These are phyloP conservation scores for Chaetomium tenue DNA, from an alignment of 495 filamentous ascomycete species.

Conservation along the genomic window DNA sequence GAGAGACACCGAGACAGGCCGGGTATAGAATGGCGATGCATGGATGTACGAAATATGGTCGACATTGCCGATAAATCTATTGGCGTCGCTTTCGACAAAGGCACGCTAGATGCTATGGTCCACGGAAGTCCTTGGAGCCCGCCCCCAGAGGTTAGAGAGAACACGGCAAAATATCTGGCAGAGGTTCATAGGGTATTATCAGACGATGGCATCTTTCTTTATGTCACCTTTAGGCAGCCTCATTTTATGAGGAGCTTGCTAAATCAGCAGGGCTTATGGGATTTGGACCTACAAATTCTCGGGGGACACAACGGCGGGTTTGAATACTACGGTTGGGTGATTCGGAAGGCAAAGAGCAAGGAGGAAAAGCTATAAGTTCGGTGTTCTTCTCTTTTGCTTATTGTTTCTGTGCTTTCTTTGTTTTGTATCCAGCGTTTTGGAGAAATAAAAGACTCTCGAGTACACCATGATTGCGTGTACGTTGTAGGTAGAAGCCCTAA, in stretches of 20 bases:
- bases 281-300: slow-evolving; percentile 44
- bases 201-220: slow-evolving; percentile 53
- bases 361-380: too few species aligned
- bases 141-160: slow-evolving; percentile 51
- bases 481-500: too few species aligned
- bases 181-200: slow-evolving; percentile 58
- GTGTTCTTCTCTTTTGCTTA: too few species aligned
- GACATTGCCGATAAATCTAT: slow-evolving; percentile 37
- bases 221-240: slow-evolving; percentile 60
- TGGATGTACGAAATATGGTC: slow-evolving; percentile 55
- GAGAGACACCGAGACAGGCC: slow-evolving; percentile 37
- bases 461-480: too few species aligned
- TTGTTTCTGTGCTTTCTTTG: too few species aligned
- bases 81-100: slow-evolving; percentile 62
- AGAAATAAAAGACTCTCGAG: too few species aligned
- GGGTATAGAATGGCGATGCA: slow-evolving; percentile 49
- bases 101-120: slow-evolving; percentile 62
- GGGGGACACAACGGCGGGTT: slow-evolving; percentile 40
- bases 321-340: slow-evolving; percentile 53
- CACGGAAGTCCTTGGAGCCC: slow-evolving; percentile 58
- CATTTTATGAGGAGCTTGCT: slow-evolving; percentile 58
- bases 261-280: slow-evolving; percentile 45
- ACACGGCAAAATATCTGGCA: slow-evolving; percentile 50
- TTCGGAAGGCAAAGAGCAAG: slow-evolving; percentile 27
- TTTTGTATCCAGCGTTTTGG: too few species aligned